These are phyloP conservation scores for Rhododendron griersonianum DNA, from an alignment of 148 eudicot genomes.

Conservation along the genomic window DNA sequence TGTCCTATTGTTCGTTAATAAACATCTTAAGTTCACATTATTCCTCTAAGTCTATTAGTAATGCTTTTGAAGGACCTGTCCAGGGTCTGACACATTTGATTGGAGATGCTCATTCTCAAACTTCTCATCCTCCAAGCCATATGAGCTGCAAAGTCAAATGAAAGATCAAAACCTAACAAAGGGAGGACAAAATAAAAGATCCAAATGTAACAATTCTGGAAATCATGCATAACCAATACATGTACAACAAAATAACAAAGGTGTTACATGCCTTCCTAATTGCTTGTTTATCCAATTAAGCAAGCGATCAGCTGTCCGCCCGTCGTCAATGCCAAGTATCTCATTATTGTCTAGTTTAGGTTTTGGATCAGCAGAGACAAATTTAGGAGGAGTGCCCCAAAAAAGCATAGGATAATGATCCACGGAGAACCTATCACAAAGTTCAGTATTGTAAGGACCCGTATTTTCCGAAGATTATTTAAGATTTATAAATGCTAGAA, in stretches of 20 bases:
- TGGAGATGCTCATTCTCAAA: conserved; percentile 73
- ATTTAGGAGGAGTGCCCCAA: conserved; percentile 74
- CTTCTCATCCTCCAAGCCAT: conserved; percentile 68
- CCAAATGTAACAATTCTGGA: background rate
- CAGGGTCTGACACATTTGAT: conserved; percentile 59
- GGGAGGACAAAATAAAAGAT: background rate
- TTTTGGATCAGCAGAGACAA: conserved; percentile 46
- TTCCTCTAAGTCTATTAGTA: no score
- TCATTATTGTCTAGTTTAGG: conserved; percentile 59
- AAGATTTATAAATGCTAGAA: no score
- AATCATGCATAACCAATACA: background rate
- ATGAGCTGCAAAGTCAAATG: conserved; percentile 50
- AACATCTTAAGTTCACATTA: no score
- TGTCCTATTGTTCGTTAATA: no score
- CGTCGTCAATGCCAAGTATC: conserved; percentile 51
- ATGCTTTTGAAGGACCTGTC: conserved; percentile 53
- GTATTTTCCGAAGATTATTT: no score
- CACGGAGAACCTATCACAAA: conserved; percentile 87
- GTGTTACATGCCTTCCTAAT: conserved; percentile 56
- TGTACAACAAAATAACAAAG: background rate
- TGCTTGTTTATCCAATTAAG: conserved; percentile 84
- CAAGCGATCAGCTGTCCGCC: conserved; percentile 74
- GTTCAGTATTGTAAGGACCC: conserved; percentile 72
- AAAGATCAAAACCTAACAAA: background rate
- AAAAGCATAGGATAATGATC: conserved; percentile 75